Evolutionary conservation across 2,329 filamentous ascomycete species (phyloP).

Genomic region (Fusarium denticulatum): DNA sequence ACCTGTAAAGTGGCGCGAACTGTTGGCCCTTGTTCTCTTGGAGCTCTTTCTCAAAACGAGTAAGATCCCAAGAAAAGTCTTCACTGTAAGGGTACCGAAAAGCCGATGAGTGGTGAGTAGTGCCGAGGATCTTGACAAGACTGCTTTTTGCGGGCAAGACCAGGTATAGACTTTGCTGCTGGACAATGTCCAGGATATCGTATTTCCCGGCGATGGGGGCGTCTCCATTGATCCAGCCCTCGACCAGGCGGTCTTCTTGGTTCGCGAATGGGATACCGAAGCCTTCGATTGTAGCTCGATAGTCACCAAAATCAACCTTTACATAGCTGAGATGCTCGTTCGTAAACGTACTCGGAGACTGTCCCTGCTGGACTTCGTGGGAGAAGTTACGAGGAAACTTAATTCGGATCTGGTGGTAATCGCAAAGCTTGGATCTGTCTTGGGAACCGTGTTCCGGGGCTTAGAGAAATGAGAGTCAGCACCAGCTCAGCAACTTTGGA

Average conservation of each 20-base stretch:
- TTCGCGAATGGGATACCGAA: conserved; percentile 11
- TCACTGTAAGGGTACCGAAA: not conserved
- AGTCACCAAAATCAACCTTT: not conserved
- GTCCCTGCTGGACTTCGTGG: not conserved
- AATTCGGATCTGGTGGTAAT: not conserved
- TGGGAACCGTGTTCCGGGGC: not conserved
- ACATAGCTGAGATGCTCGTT: not conserved
- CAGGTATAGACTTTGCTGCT: not conserved
- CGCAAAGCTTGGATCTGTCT: not conserved
- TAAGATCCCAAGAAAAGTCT: not conserved
- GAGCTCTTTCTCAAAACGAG: not conserved
- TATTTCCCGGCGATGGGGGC: not conserved
- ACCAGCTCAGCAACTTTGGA: too few species aligned
- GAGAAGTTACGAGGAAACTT: not conserved
- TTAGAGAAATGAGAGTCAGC: not conserved
- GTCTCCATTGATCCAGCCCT: conserved; percentile 9
- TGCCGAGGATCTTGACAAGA: not conserved
- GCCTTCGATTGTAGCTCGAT: not conserved
- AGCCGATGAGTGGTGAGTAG: not conserved
- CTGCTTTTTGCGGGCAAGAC: not conserved
- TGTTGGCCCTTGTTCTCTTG: not conserved
- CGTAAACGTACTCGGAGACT: not conserved
- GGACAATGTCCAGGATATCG: not conserved
- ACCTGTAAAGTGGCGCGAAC: not conserved
- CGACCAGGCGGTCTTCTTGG: not conserved